A percentile compares a stretch with the other conserved stretches of the same genome.
phyloP scores from a whole-genome alignment of 148 eudicot species.

The Nepenthes gracilis region DNA sequence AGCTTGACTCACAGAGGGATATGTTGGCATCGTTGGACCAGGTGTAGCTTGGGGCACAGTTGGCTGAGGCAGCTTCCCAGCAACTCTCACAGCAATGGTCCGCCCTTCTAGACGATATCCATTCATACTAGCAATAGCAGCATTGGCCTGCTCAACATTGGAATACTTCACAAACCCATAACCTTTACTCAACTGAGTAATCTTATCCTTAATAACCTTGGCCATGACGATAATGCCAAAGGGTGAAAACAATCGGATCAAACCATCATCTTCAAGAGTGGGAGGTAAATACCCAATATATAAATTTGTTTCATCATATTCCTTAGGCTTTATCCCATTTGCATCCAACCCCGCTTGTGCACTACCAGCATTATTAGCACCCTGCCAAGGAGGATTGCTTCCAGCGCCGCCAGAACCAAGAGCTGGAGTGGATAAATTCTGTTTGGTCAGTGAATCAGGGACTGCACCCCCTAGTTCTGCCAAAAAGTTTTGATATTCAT shows the following conservation, averaged over 20 bases:
- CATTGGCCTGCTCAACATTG: constrained; percentile 56
- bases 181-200: constrained; percentile 69
- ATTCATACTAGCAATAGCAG: constrained; percentile 70
- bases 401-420: constrained; percentile 35
- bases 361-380: constrained; percentile 18
- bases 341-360: constrained; percentile 45
- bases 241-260: constrained; percentile 57
- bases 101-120: constrained; percentile 69
- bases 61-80: constrained; percentile 85
- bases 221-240: constrained; percentile 83
- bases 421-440: constrained; percentile 20
- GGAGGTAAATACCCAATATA: constrained; percentile 85
- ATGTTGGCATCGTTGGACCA: constrained; percentile 31
- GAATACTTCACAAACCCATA: constrained; percentile 95
- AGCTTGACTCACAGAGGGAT: constrained; percentile 36
- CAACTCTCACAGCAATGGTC: constrained; percentile 81
- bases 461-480: constrained; percentile 82
- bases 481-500: constrained; percentile 74
- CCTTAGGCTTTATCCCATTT: constrained; percentile 36
- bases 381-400: constrained; percentile 53
- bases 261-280: constrained; percentile 65
- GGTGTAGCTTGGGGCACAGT: constrained; percentile 57
- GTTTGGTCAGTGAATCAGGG: constrained; percentile 47
- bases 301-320: constrained; percentile 69
- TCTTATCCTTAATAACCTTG: constrained; percentile 70